phyloP scores from a whole-genome alignment of 2,329 filamentous ascomycete genomes.

The Beauveria sp. region DNA sequence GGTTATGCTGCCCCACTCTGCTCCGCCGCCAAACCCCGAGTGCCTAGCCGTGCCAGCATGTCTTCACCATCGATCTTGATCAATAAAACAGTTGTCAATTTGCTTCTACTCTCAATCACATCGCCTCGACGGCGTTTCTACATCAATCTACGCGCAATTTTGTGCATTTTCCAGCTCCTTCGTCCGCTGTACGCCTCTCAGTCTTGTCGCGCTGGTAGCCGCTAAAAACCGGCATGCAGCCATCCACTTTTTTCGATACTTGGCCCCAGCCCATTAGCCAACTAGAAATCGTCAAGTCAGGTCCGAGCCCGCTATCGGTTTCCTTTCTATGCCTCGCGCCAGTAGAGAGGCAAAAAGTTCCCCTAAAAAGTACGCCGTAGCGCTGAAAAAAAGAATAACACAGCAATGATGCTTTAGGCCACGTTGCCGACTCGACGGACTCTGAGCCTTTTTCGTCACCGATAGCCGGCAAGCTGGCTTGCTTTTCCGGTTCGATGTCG shows the following conservation, averaged over 20 bases:
- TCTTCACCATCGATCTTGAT: not conserved
- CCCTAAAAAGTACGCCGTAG: not conserved
- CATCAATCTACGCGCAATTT: constrained; percentile 7
- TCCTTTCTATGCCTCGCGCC: not conserved
- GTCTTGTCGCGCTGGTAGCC: not conserved
- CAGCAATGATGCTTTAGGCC: not conserved
- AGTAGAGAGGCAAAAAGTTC: not conserved
- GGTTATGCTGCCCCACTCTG: not conserved
- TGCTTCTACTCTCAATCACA: not conserved
- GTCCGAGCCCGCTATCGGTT: not conserved
- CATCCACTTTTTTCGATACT: constrained; percentile 7
- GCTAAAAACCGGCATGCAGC: not conserved
- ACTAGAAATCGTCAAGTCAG: not conserved
- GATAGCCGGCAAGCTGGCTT: not conserved
- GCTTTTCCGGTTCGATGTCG: not conserved
- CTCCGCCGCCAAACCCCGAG: not conserved
- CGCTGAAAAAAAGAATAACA: not conserved
- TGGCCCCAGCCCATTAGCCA: constrained; percentile 2
- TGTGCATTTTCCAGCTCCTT: not conserved
- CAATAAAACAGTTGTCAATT: not conserved
- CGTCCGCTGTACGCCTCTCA: not conserved
- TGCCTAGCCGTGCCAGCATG: not conserved
- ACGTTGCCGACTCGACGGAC: not conserved
- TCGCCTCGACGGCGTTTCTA: constrained; percentile 7
- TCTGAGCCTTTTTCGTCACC: not conserved